These are phyloP conservation scores for Hericium erinaceus DNA, from an alignment of 768 basidiomycete genomes.

Conservation along the genomic window DNA sequence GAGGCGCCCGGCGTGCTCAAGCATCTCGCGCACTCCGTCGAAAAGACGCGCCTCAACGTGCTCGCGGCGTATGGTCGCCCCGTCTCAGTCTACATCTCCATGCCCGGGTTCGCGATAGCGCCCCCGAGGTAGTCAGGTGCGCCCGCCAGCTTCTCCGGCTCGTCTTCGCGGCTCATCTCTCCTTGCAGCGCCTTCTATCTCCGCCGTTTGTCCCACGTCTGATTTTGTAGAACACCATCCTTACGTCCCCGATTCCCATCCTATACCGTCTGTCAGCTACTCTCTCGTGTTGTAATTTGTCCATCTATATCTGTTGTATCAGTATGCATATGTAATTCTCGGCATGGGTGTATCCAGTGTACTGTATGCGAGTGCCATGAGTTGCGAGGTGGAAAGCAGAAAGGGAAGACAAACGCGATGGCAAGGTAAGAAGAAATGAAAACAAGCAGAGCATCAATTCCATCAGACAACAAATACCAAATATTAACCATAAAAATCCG, in stretches of 20 bases:
- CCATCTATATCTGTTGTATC: not conserved
- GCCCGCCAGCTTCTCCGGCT: not conserved
- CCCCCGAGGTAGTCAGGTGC: not conserved
- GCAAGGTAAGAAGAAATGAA: not conserved
- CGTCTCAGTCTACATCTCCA: not conserved
- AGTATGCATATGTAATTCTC: not conserved
- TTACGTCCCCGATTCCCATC: not conserved
- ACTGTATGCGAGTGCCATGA: not conserved
- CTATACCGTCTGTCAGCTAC: not conserved
- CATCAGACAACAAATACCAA: not conserved
- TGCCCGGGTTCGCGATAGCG: not conserved
- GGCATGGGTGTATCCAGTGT: not conserved
- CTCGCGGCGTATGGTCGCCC: constrained; percentile 2
- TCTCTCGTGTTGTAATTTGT: not conserved
- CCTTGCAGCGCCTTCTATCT: not conserved
- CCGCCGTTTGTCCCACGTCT: not conserved
- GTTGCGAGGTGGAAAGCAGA: constrained; percentile 2
- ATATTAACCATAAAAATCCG: not conserved
- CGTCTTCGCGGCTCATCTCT: not conserved
- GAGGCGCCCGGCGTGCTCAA: not conserved
- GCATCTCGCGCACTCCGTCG: not conserved
- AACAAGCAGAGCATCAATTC: not conserved
- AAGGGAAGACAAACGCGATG: constrained; percentile 1
- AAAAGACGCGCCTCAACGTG: constrained; percentile 1
- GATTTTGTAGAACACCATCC: not conserved